A percentile compares a stretch with the other conserved stretches of the same genome.
These are phyloP conservation scores for Solanum corneliomulleri DNA, from an alignment of 257 asterid genomes.

Conservation along the genomic window DNA sequence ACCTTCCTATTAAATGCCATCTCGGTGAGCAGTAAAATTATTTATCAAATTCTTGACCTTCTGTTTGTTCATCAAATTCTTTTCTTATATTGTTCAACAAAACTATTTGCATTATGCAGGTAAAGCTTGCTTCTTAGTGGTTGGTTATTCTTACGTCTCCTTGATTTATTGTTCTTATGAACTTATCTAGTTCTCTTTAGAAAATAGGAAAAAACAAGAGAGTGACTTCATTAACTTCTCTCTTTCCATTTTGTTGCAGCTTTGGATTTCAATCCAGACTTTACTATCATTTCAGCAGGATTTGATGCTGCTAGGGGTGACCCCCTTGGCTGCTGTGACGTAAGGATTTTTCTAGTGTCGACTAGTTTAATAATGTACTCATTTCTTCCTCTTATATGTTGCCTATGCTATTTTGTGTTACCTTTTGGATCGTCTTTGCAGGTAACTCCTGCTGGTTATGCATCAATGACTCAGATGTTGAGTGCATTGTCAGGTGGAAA, in stretches of 20 bases:
- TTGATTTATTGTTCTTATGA: background rate
- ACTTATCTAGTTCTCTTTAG: background rate
- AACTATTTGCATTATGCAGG: background rate
- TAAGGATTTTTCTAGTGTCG: conserved; percentile 13
- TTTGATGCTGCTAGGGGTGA: conserved; percentile 99
- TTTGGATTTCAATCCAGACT: conserved; percentile 78
- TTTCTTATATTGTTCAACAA: background rate
- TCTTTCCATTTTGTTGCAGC: conserved; percentile 41
- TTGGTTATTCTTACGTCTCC: background rate
- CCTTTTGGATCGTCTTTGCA: conserved; percentile 9
- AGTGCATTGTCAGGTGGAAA: conserved; percentile 69
- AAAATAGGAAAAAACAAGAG: background rate
- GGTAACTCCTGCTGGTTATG: conserved; percentile 91
- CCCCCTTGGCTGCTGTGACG: conserved; percentile 98
- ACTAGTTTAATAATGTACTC: background rate
- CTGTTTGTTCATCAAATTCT: background rate
- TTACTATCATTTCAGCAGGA: conserved; percentile 94
- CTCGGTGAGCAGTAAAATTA: background rate
- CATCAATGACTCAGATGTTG: conserved; percentile 84
- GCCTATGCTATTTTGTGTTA: background rate
- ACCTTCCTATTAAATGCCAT: background rate
- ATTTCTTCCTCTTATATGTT: background rate
- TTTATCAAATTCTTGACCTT: background rate
- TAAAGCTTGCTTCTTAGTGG: background rate
- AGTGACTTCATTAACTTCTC: background rate